Evolutionary conservation across 106 monocot species (phyloP), one percentile per base, ranked within the genome.

Genomic region (Platanthera guangdongensis): DNA sequence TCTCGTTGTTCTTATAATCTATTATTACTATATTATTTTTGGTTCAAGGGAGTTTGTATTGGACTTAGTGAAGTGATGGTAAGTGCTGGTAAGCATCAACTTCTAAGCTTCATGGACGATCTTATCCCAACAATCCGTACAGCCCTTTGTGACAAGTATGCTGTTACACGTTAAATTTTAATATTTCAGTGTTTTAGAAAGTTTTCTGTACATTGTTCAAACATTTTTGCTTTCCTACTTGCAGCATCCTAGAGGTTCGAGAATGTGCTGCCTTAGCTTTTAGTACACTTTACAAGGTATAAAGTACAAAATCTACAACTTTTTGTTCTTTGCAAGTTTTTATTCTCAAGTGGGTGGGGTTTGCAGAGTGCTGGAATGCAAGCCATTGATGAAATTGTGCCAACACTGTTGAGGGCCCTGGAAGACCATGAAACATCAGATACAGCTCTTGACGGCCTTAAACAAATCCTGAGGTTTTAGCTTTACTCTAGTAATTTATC

Each of bases 221-320:
- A 57, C 57, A 68, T 55, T 50, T 18, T 72, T 21, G 13, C 0
- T 47, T 54, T 74, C 18, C 11, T 80, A 3, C 49, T 82, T 52
- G 59, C 80, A 99, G 94, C 82, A 79, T 70, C 18, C 85, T 83
- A 67, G 99, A 99, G 68, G 99, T 99, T 73, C 94, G 94, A 73
- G 99, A 99, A 85, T 89, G 90, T 85, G 99, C 99, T 53, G 94
- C 88, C 64, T 82, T 92, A 80, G 99, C 99, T 69, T 99, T 99
- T 81, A 99, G 99, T 83, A 99, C 99, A 53, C 93, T 99, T n/a
- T 99, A 99, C 74, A 99, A 99, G 94, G 99, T 99, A 81, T 75
- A 70, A 49, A n/a, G 7, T 18, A 21, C 21, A 72, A 72, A 4
- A 70, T 72, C 72, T 22, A 5, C 10, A 22, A 7, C 16, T 72